Base-by-base conservation (phyloP, 148 eudicot species). In the Nepenthes mirabilis region DNA sequence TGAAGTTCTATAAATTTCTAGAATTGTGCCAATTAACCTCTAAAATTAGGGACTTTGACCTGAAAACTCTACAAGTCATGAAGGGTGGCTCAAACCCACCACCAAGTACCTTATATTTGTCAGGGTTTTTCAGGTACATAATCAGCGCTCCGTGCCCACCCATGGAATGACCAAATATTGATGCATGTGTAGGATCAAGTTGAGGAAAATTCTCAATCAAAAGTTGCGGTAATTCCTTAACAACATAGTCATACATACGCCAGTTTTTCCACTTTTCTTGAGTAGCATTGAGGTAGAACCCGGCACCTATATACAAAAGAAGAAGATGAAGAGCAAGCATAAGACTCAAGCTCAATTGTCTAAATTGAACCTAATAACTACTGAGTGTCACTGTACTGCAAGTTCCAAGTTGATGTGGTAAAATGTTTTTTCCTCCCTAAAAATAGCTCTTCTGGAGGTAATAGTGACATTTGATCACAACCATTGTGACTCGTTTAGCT, bases 211-310 rank as follows among this genome's bases (percentile, higher is more conserved):
- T 82, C 66, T 84, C 91, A 52, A 74, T 71, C 60, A 94, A 70
- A 68, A 89, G 80, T 54, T 75, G 65, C 48, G 99, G 99, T 65
- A 94, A 74, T 78, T 94, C 99, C 84, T 84, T 89, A 59, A 89
- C 95, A 34, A 89, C 80, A 68, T 94, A 94, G 65, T 89, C 95
- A 71, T 86, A 94, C 99, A 94, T 94, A 58, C 69, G 80, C 99
- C 99, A 94, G 73, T 94, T 89, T 84, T 94, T 94, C 99, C 99
- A 94, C 75, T 94, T 94, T 58, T 94, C 99, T 67, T 86, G 91
- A 49, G 80, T 79, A 13, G 99, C 97, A 79, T 94, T 94, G 48
- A 94, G 87, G 80, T 94, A 94, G 68, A 94, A 94, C 12, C 99
- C 99, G 59, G 99, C 99, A 68, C 99, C 99, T 93, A 67, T 35